phyloP scores from a whole-genome alignment of 495 filamentous ascomycete species.

The Hyaloscypha hepaticicola region DNA sequence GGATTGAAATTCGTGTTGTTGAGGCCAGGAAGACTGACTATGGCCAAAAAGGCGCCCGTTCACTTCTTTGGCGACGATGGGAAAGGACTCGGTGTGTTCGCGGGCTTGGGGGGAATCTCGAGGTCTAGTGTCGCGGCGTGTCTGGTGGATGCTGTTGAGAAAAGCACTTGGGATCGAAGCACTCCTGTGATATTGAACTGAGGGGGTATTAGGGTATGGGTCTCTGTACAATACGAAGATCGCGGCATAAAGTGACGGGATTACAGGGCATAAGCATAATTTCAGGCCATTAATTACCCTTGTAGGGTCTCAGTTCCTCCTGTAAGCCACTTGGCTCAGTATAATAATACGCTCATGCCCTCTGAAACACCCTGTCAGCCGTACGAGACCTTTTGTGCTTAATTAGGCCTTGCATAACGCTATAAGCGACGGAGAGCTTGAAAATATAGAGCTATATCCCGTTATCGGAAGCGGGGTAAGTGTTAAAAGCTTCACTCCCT shows the following conservation, averaged over 20 bases:
- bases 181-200: conserved; percentile 43
- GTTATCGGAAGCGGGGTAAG: no score
- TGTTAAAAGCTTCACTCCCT: no score
- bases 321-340: no score
- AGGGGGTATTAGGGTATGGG: conserved; percentile 26
- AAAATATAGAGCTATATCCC: no score
- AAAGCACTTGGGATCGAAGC: conserved; percentile 36
- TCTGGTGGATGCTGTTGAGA: conserved; percentile 43
- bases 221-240: conserved; percentile 17
- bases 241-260: neutral
- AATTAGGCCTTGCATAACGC: no score
- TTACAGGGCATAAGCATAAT: neutral
- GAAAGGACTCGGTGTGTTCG: conserved; percentile 36
- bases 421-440: no score
- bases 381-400: no score
- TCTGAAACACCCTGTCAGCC: no score
- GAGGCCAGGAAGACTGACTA: conserved; percentile 38
- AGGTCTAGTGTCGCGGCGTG: conserved; percentile 43
- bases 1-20: conserved; percentile 37
- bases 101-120: conserved; percentile 33
- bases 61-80: conserved; percentile 37
- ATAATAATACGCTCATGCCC: no score
- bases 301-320: no score
- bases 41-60: conserved; percentile 34
- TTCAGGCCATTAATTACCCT: no score